A percentile compares a stretch with the other conserved stretches of the same genome.
These are phyloP conservation scores for Termitomyces titanicus DNA, from an alignment of 768 basidiomycete species.

Conservation along the genomic window DNA sequence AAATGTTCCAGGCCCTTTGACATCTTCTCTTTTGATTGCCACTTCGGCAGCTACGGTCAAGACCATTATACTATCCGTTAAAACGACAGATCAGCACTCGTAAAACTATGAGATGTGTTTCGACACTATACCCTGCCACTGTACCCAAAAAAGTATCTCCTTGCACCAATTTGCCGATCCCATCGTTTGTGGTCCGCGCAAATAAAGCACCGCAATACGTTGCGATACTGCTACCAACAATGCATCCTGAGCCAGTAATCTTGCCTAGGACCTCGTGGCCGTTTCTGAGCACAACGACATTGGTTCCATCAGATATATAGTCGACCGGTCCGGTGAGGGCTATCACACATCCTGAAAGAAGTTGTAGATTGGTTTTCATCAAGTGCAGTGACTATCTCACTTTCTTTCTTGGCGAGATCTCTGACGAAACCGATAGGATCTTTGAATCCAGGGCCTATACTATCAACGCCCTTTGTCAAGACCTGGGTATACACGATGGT, in stretches of 20 bases:
- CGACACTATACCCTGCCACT: conserved; percentile 61
- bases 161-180: conserved; percentile 48
- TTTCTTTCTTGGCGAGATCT: conserved; percentile 66
- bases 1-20: conserved; percentile 65
- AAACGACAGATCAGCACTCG: conserved; percentile 4
- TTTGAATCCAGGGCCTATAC: conserved; percentile 70
- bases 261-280: conserved; percentile 69
- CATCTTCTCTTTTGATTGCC: conserved; percentile 43
- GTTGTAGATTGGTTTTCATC: neutral
- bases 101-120: neutral
- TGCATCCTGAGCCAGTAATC: conserved; percentile 91
- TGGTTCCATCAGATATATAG: conserved; percentile 79
- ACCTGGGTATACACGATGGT: conserved; percentile 40
- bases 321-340: conserved; percentile 79
- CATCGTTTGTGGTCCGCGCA: conserved; percentile 28
- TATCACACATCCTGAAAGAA: conserved; percentile 65
- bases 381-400: conserved; percentile 39
- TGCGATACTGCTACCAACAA: conserved; percentile 74
- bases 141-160: conserved; percentile 79
- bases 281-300: conserved; percentile 67
- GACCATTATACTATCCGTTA: conserved; percentile 42
- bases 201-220: conserved; percentile 70
- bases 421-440: conserved; percentile 72
- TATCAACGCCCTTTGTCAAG: conserved; percentile 80
- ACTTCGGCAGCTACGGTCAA: conserved; percentile 62